A percentile compares a stretch with the other conserved stretches of the same genome.
Evolutionary conservation across 1,284 basidiomycete genomes (phyloP).

Genomic region (Leccinum huronense): DNA sequence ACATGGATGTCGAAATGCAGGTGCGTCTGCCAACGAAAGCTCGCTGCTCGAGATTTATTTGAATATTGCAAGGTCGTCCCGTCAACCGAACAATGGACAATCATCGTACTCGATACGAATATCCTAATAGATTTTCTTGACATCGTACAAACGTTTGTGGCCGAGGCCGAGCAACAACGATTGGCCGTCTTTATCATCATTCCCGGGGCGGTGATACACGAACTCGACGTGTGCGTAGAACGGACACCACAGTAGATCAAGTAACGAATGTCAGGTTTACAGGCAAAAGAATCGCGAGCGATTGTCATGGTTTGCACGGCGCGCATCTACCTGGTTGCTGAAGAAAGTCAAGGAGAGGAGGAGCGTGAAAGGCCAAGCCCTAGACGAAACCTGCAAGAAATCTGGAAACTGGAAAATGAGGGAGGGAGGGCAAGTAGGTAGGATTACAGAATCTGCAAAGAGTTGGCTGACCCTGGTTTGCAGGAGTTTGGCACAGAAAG

Average conservation of each 20-base stretch:
- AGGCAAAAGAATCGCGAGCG: constrained; percentile 65
- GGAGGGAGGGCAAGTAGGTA: constrained; percentile 44
- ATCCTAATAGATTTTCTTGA: constrained; percentile 65
- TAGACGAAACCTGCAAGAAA: constrained; percentile 60
- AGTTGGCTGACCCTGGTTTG: constrained; percentile 7
- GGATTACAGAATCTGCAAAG: not conserved
- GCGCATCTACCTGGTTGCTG: constrained; percentile 69
- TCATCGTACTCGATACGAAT: constrained; percentile 71
- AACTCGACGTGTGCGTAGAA: constrained; percentile 62
- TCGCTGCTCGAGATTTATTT: not conserved
- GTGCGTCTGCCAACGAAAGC: constrained; percentile 30
- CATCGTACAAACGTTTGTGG: constrained; percentile 59
- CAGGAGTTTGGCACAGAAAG: constrained; percentile 35
- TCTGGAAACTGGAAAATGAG: constrained; percentile 58
- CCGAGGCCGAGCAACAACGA: constrained; percentile 51
- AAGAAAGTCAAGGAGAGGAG: constrained; percentile 58
- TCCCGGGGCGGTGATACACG: constrained; percentile 68
- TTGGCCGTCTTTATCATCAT: constrained; percentile 60
- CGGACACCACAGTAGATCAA: constrained; percentile 4
- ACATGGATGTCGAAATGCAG: constrained; percentile 70
- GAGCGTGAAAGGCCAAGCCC: constrained; percentile 62
- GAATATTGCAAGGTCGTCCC: constrained; percentile 35
- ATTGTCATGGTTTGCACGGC: constrained; percentile 64
- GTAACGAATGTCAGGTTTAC: constrained; percentile 11
- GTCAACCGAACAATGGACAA: constrained; percentile 40